Conservation (phyloP, 2,329 filamentous ascomycete genomes). For the Sporothrix inflata region DNA sequence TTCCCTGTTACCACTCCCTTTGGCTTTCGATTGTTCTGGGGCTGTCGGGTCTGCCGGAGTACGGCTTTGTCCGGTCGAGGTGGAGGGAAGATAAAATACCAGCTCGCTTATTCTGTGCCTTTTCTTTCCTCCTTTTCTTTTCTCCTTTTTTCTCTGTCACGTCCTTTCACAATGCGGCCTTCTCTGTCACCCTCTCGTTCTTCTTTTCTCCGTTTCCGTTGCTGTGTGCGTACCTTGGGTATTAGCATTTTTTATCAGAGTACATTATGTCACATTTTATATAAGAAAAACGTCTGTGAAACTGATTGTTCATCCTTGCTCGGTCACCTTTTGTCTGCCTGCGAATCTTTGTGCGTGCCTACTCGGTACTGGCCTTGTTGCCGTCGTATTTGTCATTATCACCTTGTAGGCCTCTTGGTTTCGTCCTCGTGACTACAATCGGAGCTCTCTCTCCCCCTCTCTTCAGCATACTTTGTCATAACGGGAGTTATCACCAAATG, state of each 20-base stretch:
- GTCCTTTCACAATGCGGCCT: conserved; percentile 17
- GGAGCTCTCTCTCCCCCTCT: neutral
- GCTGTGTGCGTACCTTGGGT: conserved; percentile 21
- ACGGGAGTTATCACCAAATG: neutral
- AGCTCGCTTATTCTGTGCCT: neutral
- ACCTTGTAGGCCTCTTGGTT: neutral
- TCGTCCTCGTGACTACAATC: neutral
- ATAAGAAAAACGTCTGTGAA: neutral
- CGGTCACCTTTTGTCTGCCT: neutral
- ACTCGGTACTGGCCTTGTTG: neutral
- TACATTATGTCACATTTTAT: conserved; percentile 21
- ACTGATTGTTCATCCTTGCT: neutral
- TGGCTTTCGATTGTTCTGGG: conserved; percentile 6
- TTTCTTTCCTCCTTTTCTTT: too few species aligned
- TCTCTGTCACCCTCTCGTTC: neutral
- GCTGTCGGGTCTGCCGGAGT: conserved; percentile 23
- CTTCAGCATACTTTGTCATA: neutral
- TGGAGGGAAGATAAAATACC: conserved; percentile 13
- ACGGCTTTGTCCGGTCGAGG: conserved; percentile 25
- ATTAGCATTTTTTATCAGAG: conserved; percentile 23
- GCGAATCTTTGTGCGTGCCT: neutral
- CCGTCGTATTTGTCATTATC: neutral
- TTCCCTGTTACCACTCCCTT: neutral
- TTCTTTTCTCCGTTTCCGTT: neutral
- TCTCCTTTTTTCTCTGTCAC: neutral